Conservation (phyloP, 768 basidiomycete species). For the Trametes coccinea region DNA sequence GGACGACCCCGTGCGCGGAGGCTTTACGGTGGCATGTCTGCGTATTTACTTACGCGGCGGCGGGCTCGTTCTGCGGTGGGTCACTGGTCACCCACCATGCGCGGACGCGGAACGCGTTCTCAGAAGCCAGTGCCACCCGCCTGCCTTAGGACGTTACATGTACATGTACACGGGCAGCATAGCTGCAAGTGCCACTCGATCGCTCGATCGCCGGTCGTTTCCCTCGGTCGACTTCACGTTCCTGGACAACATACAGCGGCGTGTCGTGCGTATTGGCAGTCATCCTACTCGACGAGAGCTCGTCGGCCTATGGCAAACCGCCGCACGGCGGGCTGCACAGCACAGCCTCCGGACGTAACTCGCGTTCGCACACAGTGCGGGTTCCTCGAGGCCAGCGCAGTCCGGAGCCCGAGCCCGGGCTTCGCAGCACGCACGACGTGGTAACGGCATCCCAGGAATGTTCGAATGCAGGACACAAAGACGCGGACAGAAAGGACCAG, state of each 20-base stretch:
- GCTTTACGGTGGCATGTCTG: not conserved
- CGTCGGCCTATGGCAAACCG: too few relatives aligned
- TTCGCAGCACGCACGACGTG: not conserved
- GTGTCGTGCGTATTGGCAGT: not conserved
- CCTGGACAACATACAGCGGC: not conserved
- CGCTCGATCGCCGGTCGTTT: not conserved
- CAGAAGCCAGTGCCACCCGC: not conserved
- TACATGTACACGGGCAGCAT: not conserved
- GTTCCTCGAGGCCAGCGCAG: slow-evolving; percentile 6
- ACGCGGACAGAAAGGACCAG: not conserved
- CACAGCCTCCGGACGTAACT: slow-evolving; percentile 23
- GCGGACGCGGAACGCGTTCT: not conserved
- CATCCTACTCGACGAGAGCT: too few relatives aligned
- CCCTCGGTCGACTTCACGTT: not conserved
- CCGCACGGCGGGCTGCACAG: not conserved
- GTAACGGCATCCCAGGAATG: not conserved
- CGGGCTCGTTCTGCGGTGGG: too few relatives aligned
- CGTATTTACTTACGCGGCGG: not conserved
- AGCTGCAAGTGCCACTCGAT: not conserved
- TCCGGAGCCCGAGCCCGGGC: not conserved
- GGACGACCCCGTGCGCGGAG: too few relatives aligned
- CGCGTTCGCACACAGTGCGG: slow-evolving; percentile 2
- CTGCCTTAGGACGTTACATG: not conserved
- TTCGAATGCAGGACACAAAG: not conserved
- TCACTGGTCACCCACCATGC: not conserved